Percentiles rank a stretch among this genome's conserved stretches.
These are phyloP conservation scores for Zymoseptoria pseudotritici DNA, from an alignment of 2,329 filamentous ascomycete species.

Conservation along the genomic window DNA sequence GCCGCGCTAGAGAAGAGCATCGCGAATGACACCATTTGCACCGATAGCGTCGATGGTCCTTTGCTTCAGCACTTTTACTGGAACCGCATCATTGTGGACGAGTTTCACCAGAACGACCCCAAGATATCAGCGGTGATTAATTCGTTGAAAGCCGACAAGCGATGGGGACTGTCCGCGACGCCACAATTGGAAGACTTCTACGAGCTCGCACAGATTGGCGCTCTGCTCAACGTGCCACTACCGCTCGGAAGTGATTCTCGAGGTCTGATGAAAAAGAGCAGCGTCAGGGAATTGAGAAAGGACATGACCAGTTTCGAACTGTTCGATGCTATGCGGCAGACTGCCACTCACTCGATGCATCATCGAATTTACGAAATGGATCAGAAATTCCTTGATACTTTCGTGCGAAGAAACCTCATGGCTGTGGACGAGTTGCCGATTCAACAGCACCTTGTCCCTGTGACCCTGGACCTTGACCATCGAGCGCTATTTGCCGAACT, in stretches of 20 bases:
- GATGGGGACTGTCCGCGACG: constrained; percentile 59
- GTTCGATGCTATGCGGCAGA: constrained; percentile 47
- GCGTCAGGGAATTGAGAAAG: constrained; percentile 35
- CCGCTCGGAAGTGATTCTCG: constrained; percentile 47
- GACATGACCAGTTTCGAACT: constrained; percentile 46
- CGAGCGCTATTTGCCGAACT: constrained; percentile 49
- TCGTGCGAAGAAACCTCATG: constrained; percentile 40
- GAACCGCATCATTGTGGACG: constrained; percentile 55
- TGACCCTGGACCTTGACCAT: constrained; percentile 43
- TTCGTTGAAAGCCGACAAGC: constrained; percentile 42
- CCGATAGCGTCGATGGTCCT: constrained; percentile 8
- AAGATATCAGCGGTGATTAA: constrained; percentile 30
- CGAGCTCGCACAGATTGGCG: constrained; percentile 53
- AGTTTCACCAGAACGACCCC: constrained; percentile 52
- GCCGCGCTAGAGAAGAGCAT: not conserved
- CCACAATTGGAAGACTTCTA: constrained; percentile 51
- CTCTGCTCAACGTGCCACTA: constrained; percentile 48
- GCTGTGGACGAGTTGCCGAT: constrained; percentile 37
- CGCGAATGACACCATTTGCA: constrained; percentile 6
- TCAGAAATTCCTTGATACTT: constrained; percentile 49
- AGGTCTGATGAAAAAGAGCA: constrained; percentile 38
- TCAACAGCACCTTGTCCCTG: constrained; percentile 37
- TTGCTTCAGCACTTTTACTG: constrained; percentile 55
- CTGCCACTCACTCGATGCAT: constrained; percentile 47
- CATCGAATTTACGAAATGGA: constrained; percentile 43